Conservation (phyloP, 192 early-diverging fungal species). For the Anaeromyces robustus region DNA sequence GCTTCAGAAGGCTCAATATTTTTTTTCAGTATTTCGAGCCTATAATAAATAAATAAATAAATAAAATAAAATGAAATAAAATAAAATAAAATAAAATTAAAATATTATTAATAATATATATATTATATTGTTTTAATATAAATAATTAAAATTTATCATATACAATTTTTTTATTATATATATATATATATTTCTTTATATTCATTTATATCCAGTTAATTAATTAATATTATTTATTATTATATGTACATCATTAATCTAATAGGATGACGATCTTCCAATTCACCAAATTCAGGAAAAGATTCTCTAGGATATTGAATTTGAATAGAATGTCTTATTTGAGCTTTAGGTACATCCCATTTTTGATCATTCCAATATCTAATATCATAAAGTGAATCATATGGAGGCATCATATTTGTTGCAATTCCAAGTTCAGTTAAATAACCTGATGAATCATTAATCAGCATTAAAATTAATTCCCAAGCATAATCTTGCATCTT, state of each 20-base stretch:
- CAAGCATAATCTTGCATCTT: not conserved
- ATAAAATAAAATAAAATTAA: no score
- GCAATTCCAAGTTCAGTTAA: not conserved
- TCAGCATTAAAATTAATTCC: not conserved
- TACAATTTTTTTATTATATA: no score
- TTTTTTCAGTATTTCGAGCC: not conserved
- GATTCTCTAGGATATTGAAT: not conserved
- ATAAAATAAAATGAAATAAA: no score
- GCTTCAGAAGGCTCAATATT: not conserved
- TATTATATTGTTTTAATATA: no score
- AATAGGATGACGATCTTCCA: not conserved
- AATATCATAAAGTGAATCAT: not conserved
- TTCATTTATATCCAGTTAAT: no score
- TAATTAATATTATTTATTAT: no score
- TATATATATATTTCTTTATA: no score
- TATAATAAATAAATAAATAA: no score
- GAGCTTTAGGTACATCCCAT: not conserved
- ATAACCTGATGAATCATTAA: not conserved
- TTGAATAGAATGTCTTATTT: not conserved
- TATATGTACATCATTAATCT: not conserved
- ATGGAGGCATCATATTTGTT: not conserved
- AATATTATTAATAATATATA: no score
- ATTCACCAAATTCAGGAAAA: not conserved
- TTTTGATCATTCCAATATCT: not conserved
- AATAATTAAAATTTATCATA: no score